Evolutionary conservation across 2,329 filamentous ascomycete species (phyloP), one percentile per base, ranked within the genome.

Genomic region (Massarina eburnea): DNA sequence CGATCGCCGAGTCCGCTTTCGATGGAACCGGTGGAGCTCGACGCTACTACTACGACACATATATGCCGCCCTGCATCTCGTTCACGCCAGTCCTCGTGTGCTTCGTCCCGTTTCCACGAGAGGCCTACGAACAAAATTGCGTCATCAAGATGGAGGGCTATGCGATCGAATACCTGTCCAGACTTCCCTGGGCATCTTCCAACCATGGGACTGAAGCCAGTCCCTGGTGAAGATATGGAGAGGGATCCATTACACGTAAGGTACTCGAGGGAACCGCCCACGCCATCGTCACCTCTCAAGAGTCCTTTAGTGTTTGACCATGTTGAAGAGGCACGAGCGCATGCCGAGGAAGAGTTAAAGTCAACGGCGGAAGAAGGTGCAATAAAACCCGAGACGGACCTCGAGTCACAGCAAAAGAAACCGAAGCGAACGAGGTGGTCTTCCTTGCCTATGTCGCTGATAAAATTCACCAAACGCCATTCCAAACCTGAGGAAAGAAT

Each of bases 111-210:
- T 10, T 48, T 54, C 19, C 54, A 59, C 22, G 52, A 57, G n/a
- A 55, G 62, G 17, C 58, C 58, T 6, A 57, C 53, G 15, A 55
- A 46, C 22, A 64, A 59, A 45, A 63, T 67, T 35, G 62, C 62
- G 2, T 66, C 62, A 3, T 66, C 62, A 6, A 51, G 61, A 44
- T 64, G 58, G 7, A 48, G 61, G 42, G 59, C 60, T 2, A 43
- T 60, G 10, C 50, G 58, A 34, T 49, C 57, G 5, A 60, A 61
- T 39, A 62, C 51, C 43, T 58, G 57, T 19, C 56, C 59, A 8
- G 62, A 60, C 38, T 57, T 53, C 27, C 59, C 61, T 2, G 53
- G 57, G 1, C 61, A 58, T 12, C 46, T 55, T 17, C 59, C 61
- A 7, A 49, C 42, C 15, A 45, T 43, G 29, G 43, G 46, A 8